These are phyloP conservation scores for Neoarthrinium moseri DNA, from an alignment of 2,329 filamentous ascomycete genomes.

Conservation along the genomic window DNA sequence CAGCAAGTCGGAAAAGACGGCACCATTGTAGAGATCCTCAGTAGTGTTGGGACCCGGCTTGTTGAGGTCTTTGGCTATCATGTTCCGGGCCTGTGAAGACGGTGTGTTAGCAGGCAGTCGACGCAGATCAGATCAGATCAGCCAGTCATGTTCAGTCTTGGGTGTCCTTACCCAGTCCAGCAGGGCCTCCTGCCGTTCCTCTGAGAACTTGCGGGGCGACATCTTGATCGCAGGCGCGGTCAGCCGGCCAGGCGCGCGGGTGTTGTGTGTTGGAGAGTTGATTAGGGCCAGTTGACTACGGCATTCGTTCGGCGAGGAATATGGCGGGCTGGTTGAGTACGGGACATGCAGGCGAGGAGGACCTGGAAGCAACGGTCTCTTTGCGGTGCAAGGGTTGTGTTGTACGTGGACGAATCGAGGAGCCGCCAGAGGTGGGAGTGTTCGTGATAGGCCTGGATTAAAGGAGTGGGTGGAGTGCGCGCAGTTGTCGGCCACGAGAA, in stretches of 20 bases:
- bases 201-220: conserved; percentile 9
- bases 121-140: background rate
- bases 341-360: too few relatives aligned
- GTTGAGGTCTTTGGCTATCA: conserved; percentile 21
- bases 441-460: background rate
- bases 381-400: background rate
- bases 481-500: background rate
- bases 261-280: background rate
- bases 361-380: too few relatives aligned
- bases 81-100: conserved; percentile 23
- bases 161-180: conserved; percentile 10
- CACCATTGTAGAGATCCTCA: conserved; percentile 51
- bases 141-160: conserved; percentile 18
- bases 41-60: conserved; percentile 42
- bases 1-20: conserved; percentile 54
- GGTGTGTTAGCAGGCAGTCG: conserved; percentile 1
- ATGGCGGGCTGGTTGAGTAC: too few relatives aligned
- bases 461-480: background rate
- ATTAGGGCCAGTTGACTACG: too few relatives aligned
- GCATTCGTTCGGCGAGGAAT: too few relatives aligned
- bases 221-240: conserved; percentile 6
- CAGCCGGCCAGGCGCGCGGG: background rate
- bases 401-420: background rate
- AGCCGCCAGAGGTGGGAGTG: background rate
- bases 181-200: conserved; percentile 12